Base-by-base conservation (phyloP, 2,329 filamentous ascomycete species). In the Ceratocystis destructans region DNA sequence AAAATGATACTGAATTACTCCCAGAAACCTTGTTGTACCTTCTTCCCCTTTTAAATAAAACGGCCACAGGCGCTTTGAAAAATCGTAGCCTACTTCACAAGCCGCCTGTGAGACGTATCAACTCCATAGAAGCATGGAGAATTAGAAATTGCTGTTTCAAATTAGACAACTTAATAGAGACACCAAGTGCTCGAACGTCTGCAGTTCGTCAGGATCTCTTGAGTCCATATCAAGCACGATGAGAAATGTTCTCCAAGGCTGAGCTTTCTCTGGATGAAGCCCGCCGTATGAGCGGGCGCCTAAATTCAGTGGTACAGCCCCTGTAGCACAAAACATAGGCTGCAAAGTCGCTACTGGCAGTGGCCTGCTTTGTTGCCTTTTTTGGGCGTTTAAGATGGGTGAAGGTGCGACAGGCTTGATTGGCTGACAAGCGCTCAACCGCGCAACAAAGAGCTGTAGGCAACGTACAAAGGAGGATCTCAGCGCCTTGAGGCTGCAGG, bases 391-490 rank as follows among this genome's bases (percentile, higher is more conserved):
- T 65, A 65, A 31, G 55, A 50, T 59, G 33, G 3, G 61, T 28
- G 20, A 4, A 17, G 59, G 25, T 46, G 53, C 48, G 31, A 44
- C 61, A 20, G 62, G 55, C 44, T 64, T 62, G 62, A 67, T 67
- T 67, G 66, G 66, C 62, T 57, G 22, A 65, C 63, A 67, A 50
- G 66, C 62, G 63, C 57, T 37, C 45, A 62, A 8, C 2, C 33
- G 31, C 15, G 55, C 20, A 59, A 37, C 55, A 59, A 59, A 59
- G 37, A 33, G 44, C 62, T 33, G 45, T 46, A 33, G 46, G 6
- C 25, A 44, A 33, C 37, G 28, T 17, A 50, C 62, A 64, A 44
- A 33, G 31, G 50, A 64, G 33, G 0, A 20, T 22, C 22, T 17
- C 25, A 41, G 48, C 48, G 48, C 48, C 48, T 37, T 25, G 55